Base-by-base conservation (phyloP, 2,329 filamentous ascomycete genomes). In the Calonectria honghensis region DNA sequence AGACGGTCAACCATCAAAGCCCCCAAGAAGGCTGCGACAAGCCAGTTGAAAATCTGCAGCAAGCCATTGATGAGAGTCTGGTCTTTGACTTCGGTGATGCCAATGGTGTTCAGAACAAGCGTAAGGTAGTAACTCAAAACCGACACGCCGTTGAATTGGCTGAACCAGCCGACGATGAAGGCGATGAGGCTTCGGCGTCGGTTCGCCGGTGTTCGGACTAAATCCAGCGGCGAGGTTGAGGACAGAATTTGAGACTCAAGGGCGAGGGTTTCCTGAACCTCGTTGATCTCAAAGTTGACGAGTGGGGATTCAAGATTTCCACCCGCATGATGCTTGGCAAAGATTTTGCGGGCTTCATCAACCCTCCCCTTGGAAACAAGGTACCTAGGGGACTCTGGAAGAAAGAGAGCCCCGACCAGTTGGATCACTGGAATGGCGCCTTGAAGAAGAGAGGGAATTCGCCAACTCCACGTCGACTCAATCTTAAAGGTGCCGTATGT, bases 361-460 rank as follows among this genome's bases (percentile, higher is more conserved):
- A 66, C 18, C 65, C 52, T 64, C 1, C 70, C 70, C 9, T 63
- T 39, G 11, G 69, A 67, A 3, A 75, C 59, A 13, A 75, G 70
- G 24, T 71, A 75, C 57, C 73, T 39, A 0, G 73, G 73, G n/a
- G 64, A 68, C 27, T 75, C 73, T 1, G 73, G 73, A 18, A 75
- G 57, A 29, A 73, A 27, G 3, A 68, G 29, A 1, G 73, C 67
- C 11, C 66, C 59, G 10, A 4, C 20, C 3, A 6, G 66, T 76
- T n/a, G 76, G 16, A 16, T 4, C 11, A 14, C 10, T 6, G 61
- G 61, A 84, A 24, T 81, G 82, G 73, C 86, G 82, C 76, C 61
- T n/a, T 90, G 89, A 1, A 90, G 79, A 0, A 88, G 80, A 13
- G 86, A 88, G 6, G 87, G 87, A 13, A 87, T 83, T 73, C 85